Base-by-base conservation (phyloP, 495 filamentous ascomycete genomes). In the Sordaria brevicollis region DNA sequence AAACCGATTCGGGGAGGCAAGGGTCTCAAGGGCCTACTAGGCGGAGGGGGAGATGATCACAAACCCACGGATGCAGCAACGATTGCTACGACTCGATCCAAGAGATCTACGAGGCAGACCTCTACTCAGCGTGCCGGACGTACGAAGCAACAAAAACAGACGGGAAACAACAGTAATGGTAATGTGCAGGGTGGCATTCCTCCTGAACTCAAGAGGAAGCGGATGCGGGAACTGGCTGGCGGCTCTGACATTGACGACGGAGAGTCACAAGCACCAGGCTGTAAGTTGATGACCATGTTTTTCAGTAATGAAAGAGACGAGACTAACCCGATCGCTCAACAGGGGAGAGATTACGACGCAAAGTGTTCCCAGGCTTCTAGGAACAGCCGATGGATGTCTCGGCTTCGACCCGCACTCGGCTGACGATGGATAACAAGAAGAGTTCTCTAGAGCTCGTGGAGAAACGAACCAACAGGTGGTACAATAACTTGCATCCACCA, bases 211-310 rank as follows among this genome's bases (percentile, higher is more conserved):
- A 67, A 74, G 8, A 70, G 76, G 19, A 65, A 72, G n/a, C 73
- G 79, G 2, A 80, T 79, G 79, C 73, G 76, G 8, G 73, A 76
- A 31, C 71, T 79, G 6, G 77, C 79, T 62, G 49, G 49, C 10
- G 76, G 76, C 13, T 69, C 72, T 35, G 69, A 74, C 1, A 49
- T 71, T 2, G 74, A 76, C 19, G 70, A 76, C n/a, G 75, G 70
- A 15, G 67, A 70, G 21, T 49, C 25, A 10, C 25, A 65, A 9
- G 19, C 67, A 54, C 71, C 73, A 19, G 70, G 33, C 37, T 77
- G 77, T 78, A 72, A 73, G 74, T 71, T 13, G 2, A 39, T n/a
- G n/a, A 34, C 10, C 37, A 11, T 57, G 25, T 70, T 31, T 33
- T 37, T 5, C 4, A 21, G 8, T 69, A 9, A 65, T 33, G 15